These are phyloP conservation scores for Amaranthus hypochondriacus DNA, from an alignment of 148 eudicot species.

Conservation along the genomic window DNA sequence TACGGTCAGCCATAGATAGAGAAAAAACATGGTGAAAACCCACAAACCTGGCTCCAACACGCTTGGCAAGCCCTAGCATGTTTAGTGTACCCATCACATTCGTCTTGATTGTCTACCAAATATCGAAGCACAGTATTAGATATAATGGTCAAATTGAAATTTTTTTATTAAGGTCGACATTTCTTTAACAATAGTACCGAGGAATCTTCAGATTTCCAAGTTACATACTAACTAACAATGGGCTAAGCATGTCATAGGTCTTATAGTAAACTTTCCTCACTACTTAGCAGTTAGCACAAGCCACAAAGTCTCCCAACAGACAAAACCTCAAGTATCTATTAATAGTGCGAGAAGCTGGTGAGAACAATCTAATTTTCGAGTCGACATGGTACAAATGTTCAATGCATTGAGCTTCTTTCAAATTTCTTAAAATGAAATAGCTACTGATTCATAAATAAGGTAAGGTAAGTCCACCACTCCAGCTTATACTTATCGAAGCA, in stretches of 20 bases:
- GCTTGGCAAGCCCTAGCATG: slow-evolving; percentile 98
- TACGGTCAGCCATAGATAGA: neutral
- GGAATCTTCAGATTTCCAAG: neutral
- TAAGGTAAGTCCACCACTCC: neutral
- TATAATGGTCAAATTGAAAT: neutral
- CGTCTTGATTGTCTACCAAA: slow-evolving; percentile 86
- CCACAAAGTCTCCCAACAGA: neutral
- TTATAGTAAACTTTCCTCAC: neutral
- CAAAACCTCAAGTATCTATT: neutral
- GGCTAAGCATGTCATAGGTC: neutral
- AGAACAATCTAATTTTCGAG: neutral
- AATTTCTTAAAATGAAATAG: neutral
- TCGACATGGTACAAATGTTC: too few species aligned
- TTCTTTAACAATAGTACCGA: neutral
- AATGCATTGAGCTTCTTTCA: neutral
- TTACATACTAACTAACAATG: neutral
- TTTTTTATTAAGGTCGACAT: neutral
- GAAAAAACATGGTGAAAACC: neutral
- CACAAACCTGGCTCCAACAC: slow-evolving; percentile 92
- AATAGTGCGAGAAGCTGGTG: neutral
- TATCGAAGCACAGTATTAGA: neutral
- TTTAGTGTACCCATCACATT: slow-evolving; percentile 95
- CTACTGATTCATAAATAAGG: neutral
- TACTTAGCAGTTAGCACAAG: neutral
- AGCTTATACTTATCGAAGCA: neutral